phyloP scores from a whole-genome alignment of 139 green algal genomes.

The Volvox africanus region DNA sequence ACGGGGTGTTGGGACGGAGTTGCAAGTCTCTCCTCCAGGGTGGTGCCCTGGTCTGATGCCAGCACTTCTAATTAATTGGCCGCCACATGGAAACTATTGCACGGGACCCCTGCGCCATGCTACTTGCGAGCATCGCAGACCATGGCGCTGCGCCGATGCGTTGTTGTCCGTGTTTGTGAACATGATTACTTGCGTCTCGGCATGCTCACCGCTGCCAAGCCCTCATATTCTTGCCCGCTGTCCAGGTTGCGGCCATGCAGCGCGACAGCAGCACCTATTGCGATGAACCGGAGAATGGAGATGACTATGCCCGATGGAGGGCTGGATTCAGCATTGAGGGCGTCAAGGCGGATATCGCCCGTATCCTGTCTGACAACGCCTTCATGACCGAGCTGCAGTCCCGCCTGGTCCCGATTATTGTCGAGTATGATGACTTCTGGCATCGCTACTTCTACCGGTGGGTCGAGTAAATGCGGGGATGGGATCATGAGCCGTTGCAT shows the following conservation, averaged over 20 bases:
- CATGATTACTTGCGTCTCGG: too few species aligned
- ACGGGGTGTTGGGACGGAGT: neutral
- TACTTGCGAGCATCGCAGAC: too few species aligned
- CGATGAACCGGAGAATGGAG: slow-evolving; percentile 91
- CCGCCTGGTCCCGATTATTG: slow-evolving; percentile 92
- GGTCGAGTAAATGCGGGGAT: too few species aligned
- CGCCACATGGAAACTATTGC: too few species aligned
- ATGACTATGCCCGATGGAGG: slow-evolving; percentile 76
- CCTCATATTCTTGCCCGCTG: neutral
- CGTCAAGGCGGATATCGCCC: slow-evolving; percentile 73
- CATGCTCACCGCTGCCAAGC: neutral
- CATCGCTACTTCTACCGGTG: slow-evolving; percentile 93
- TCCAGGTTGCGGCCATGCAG: slow-evolving; percentile 84
- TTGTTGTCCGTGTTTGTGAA: too few species aligned
- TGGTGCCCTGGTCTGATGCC: too few species aligned
- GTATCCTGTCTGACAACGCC: slow-evolving; percentile 63
- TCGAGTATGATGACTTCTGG: slow-evolving; percentile 94
- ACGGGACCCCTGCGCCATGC: too few species aligned
- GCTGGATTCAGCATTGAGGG: slow-evolving; percentile 68
- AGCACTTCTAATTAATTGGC: too few species aligned
- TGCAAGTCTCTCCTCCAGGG: too few species aligned
- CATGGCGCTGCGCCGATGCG: too few species aligned
- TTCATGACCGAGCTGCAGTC: slow-evolving; percentile 88
- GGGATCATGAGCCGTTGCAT: too few species aligned
- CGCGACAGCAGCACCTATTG: slow-evolving; percentile 94